A percentile compares a stretch with the other conserved stretches of the same genome.
These are phyloP conservation scores for Russula emetica DNA, from an alignment of 768 basidiomycete genomes.

Conservation along the genomic window DNA sequence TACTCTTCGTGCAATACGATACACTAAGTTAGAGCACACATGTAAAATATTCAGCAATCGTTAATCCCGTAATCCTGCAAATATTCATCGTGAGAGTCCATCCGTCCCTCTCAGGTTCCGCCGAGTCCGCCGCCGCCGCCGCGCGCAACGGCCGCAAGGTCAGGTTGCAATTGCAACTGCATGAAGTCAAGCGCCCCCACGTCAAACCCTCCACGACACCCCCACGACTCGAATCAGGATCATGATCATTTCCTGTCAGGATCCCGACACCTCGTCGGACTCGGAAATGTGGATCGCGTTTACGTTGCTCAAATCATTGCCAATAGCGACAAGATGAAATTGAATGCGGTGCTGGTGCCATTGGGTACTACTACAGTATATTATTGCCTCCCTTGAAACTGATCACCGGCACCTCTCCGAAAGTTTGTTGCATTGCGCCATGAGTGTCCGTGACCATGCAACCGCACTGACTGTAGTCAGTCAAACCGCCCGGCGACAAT, in stretches of 20 bases:
- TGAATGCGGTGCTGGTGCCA: background rate
- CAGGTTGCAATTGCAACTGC: too few species aligned
- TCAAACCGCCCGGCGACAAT: too few species aligned
- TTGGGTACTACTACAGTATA: too few species aligned
- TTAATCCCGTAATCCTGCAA: background rate
- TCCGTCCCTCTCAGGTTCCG: too few species aligned
- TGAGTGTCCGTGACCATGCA: too few species aligned
- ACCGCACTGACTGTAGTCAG: too few species aligned
- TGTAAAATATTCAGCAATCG: slow-evolving; percentile 1
- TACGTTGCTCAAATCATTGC: background rate
- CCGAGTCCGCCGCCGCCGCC: too few species aligned
- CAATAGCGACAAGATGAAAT: background rate
- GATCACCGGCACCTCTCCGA: background rate
- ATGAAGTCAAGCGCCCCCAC: too few species aligned
- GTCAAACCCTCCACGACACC: too few species aligned
- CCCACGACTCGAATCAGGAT: background rate
- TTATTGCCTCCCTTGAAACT: background rate
- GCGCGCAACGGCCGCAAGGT: too few species aligned
- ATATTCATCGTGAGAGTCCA: background rate
- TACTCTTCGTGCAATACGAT: background rate
- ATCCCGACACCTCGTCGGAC: background rate
- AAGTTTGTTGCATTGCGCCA: too few species aligned
- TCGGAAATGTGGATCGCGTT: background rate
- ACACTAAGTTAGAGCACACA: too few species aligned
- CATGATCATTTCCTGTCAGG: background rate